Base-by-base conservation (phyloP, 2,329 filamentous ascomycete species). In the Ophidiomyces ophidiicola region DNA sequence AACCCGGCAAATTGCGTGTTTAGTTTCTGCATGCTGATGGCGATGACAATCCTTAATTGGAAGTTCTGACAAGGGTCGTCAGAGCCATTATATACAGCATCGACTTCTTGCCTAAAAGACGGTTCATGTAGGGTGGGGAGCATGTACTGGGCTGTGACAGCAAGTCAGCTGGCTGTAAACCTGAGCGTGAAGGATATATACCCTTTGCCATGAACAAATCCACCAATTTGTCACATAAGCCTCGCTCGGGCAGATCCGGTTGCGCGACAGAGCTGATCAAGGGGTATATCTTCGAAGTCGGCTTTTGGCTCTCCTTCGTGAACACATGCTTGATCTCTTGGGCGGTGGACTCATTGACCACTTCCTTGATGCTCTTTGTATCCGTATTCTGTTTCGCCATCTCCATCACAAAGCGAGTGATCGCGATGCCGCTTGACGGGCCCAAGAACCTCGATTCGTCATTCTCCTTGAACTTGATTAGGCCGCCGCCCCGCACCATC, bases 401-500 rank as follows among this genome's bases (percentile, higher is more conserved):
- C 58, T 94, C 87, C 82, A 98, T 94, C 7, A 98, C 79, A 49
- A 96, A 71, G 20, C 88, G 78, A 8, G 87, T 93, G 67, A 96
- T 93, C 54, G 86, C 84, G 52, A 94, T 94, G 44, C 88, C 90
- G 58, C 88, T 96, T 34, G 87, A 94, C 2, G 90, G 83, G 0
- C 90, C 90, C 2, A 98, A 68, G 56, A 90, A 96, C 46, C 88
- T 82, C 11, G 83, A 78, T 61, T 94, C 88, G 57, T 93, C 85
- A 41, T 79, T 78, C 51, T 88, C 83, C 52, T 81, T 78, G 37
- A 96, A 75, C 30, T 80, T 80, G 50, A 96, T 84, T 49, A 88
- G 74, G 18, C 86, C 87, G 15, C 84, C 84, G 0, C 83, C 82
- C 15, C 86, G 80, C 50, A 94, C 77, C 60, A 94, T 82, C 50